A percentile compares a stretch with the other conserved stretches of the same genome.
Evolutionary conservation across 495 filamentous ascomycete genomes (phyloP).

Genomic region (Darksidea phi): DNA sequence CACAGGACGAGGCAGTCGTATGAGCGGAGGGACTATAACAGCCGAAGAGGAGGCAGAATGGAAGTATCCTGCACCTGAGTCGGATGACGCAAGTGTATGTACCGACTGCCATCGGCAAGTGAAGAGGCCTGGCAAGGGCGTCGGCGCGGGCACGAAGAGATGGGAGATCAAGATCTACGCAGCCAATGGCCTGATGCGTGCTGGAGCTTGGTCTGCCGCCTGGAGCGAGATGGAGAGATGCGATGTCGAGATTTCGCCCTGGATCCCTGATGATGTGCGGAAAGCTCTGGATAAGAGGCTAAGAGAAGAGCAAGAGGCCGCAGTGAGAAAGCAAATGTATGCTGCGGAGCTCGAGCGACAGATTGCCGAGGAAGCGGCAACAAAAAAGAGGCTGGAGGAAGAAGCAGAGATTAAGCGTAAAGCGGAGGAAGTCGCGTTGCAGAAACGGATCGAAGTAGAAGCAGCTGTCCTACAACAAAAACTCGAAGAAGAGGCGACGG

Average conservation of each 20-base stretch:
- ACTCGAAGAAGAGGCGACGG: constrained; percentile 18
- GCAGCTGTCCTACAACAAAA: constrained; percentile 9
- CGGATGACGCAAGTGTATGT: constrained; percentile 35
- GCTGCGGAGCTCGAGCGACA: constrained; percentile 27
- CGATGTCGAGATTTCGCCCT: constrained; percentile 84
- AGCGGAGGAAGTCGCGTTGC: constrained; percentile 13
- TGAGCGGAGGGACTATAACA: constrained; percentile 38
- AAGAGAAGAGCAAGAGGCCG: constrained; percentile 48
- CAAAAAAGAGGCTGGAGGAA: constrained; percentile 20
- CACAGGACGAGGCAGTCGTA: constrained; percentile 42
- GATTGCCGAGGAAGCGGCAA: constrained; percentile 11
- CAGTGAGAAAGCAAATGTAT: constrained; percentile 13
- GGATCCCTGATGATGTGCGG: constrained; percentile 56
- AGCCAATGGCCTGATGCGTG: constrained; percentile 87
- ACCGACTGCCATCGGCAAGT: constrained; percentile 37
- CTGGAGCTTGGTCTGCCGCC: constrained; percentile 87
- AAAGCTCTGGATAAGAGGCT: constrained; percentile 42
- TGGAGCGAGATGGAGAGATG: constrained; percentile 98
- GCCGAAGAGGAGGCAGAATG: constrained; percentile 37
- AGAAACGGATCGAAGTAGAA: constrained; percentile 11
- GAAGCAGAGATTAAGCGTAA: constrained; percentile 12
- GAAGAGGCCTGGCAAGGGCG: constrained; percentile 27
- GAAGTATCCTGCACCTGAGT: constrained; percentile 20
- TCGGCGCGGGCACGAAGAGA: constrained; percentile 48
- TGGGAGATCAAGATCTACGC: constrained; percentile 91